phyloP scores from a whole-genome alignment of 148 eudicot species.

The Fagopyrum esculentum region DNA sequence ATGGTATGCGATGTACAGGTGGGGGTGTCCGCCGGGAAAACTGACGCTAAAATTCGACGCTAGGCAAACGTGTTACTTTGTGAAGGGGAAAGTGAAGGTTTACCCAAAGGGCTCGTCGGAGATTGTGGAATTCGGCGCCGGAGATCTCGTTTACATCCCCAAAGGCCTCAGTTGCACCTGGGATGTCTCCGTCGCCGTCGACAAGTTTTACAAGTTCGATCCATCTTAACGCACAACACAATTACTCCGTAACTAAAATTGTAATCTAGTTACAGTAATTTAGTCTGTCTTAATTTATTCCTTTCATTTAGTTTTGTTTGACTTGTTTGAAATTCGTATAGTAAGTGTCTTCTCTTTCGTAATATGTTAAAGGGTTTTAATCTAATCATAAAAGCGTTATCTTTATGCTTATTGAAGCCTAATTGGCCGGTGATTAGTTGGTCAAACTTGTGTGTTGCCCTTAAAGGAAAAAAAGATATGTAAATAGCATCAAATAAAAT shows the following conservation, averaged over 20 bases:
- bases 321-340: too few species aligned
- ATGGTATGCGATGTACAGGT: constrained; percentile 16
- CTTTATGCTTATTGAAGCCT: background rate
- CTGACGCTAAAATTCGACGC: constrained; percentile 38
- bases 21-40: constrained; percentile 46
- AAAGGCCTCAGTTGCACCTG: constrained; percentile 37
- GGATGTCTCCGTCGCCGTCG: constrained; percentile 39
- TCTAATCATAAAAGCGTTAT: background rate
- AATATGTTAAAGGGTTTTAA: background rate
- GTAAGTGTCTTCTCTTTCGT: too few species aligned
- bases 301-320: background rate
- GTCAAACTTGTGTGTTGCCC: background rate
- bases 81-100: constrained; percentile 38
- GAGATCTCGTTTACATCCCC: constrained; percentile 38
- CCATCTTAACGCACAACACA: constrained; percentile 16
- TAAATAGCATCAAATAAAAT: constrained; percentile 1
- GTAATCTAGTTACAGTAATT: constrained; percentile 7
- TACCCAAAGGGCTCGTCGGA: constrained; percentile 29
- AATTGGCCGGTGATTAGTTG: background rate
- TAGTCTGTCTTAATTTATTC: background rate
- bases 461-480: background rate
- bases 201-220: constrained; percentile 42
- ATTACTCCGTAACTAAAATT: background rate
- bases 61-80: constrained; percentile 37
- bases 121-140: constrained; percentile 33